A percentile compares a stretch with the other conserved stretches of the same genome.
Conservation (phyloP, 257 asterid genomes). For the Salvia splendens region DNA sequence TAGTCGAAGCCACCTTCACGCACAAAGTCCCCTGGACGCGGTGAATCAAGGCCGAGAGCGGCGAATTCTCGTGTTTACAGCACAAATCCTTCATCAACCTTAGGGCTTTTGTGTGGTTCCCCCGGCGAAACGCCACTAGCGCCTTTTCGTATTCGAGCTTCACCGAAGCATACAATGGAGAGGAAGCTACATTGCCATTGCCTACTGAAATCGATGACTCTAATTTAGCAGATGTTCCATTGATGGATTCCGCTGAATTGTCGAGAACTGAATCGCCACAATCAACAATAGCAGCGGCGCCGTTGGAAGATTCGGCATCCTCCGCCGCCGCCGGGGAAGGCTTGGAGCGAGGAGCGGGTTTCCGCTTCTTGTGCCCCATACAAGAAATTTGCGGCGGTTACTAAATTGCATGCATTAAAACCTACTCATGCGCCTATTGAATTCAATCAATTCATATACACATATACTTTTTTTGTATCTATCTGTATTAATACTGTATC, state of each 20-base stretch:
- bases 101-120: constrained; percentile 66
- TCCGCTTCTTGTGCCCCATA: constrained; percentile 57
- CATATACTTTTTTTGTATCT: constrained; percentile 1
- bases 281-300: constrained; percentile 15
- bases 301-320: constrained; percentile 8
- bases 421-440: constrained; percentile 16
- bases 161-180: constrained; percentile 40
- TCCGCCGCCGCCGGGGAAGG: constrained; percentile 32
- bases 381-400: constrained; percentile 29
- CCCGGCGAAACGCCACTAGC: constrained; percentile 58
- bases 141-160: constrained; percentile 64
- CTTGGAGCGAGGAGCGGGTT: constrained; percentile 49
- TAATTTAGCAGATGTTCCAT: constrained; percentile 18
- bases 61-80: constrained; percentile 45
- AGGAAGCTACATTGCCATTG: constrained; percentile 29
- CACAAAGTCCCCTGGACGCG: constrained; percentile 68
- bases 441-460: constrained; percentile 5
- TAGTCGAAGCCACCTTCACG: constrained; percentile 54
- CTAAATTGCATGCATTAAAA: constrained; percentile 44
- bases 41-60: constrained; percentile 52
- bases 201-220: constrained; percentile 26
- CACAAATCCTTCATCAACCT: constrained; percentile 68
- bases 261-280: constrained; percentile 24
- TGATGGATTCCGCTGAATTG: constrained; percentile 5
- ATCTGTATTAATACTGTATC: not conserved